Percentiles rank a stretch among this genome's conserved stretches.
Evolutionary conservation across 805 yeast species (phyloP).

Genomic region (Sugiyamaella valdiviana): DNA sequence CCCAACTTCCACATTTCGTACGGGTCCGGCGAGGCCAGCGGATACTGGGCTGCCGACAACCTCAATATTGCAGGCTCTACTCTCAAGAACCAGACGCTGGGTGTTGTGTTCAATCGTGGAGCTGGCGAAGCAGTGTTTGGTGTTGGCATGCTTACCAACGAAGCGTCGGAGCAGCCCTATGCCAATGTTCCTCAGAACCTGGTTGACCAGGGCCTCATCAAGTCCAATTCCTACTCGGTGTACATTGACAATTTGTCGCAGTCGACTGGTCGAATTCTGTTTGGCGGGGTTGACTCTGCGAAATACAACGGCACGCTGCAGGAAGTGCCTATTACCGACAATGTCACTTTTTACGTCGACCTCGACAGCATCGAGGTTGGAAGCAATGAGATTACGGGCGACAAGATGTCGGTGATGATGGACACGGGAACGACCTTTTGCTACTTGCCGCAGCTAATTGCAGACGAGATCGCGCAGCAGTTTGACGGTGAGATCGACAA

Average conservation of each 20-base stretch:
- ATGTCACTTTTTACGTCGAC: constrained; percentile 12
- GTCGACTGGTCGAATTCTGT: constrained; percentile 35
- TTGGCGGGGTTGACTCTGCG: constrained; percentile 42
- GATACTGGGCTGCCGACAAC: constrained; percentile 59
- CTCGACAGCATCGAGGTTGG: constrained; percentile 14
- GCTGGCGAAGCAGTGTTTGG: constrained; percentile 29
- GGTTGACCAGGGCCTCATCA: constrained; percentile 41
- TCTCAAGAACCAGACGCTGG: constrained; percentile 53
- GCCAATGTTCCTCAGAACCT: constrained; percentile 60
- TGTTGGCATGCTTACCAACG: constrained; percentile 31
- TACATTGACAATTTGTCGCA: constrained; percentile 36
- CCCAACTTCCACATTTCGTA: constrained; percentile 76
- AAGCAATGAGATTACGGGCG: constrained; percentile 6
- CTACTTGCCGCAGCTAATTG: constrained; percentile 37
- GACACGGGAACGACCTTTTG: constrained; percentile 54
- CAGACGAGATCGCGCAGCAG: constrained; percentile 5
- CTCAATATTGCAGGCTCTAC: constrained; percentile 75
- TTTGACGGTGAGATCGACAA: constrained; percentile 7
- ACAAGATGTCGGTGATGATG: constrained; percentile 36
- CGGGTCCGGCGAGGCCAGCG: constrained; percentile 92
- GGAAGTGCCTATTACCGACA: constrained; percentile 31
- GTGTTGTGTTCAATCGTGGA: constrained; percentile 29
- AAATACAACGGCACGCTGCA: constrained; percentile 37
- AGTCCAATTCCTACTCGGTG: constrained; percentile 41
- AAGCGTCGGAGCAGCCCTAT: constrained; percentile 35